Percentiles rank a stretch among this genome's conserved stretches.
These are phyloP conservation scores for Microsporum audouinii DNA, from an alignment of 2,329 filamentous ascomycete species.

Conservation along the genomic window DNA sequence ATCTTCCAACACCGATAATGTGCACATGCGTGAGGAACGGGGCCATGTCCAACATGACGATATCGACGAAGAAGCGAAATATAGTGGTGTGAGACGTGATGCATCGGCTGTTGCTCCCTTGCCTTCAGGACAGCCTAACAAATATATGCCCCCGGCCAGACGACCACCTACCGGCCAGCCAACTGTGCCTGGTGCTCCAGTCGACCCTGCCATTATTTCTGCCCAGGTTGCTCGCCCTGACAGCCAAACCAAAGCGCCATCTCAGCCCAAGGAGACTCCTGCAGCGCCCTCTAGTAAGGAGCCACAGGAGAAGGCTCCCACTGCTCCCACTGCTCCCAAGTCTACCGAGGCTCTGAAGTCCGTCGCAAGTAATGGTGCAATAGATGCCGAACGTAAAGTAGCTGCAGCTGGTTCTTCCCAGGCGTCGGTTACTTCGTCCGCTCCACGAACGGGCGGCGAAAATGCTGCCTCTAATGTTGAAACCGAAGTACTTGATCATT, in stretches of 20 bases:
- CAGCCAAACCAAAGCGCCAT: slow-evolving; percentile 19
- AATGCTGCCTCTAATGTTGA: slow-evolving; percentile 52
- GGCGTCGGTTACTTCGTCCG: slow-evolving; percentile 14
- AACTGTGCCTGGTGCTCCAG: slow-evolving; percentile 62
- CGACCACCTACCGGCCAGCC: slow-evolving; percentile 65
- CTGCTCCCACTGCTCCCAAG: slow-evolving; percentile 14
- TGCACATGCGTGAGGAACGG: slow-evolving; percentile 84
- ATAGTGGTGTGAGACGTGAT: slow-evolving; percentile 81
- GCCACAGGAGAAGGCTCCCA: not conserved
- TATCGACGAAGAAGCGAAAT: slow-evolving; percentile 81
- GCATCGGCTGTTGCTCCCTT: slow-evolving; percentile 52
- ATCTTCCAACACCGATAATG: slow-evolving; percentile 57
- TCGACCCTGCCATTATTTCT: slow-evolving; percentile 84
- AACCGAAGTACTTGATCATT: slow-evolving; percentile 49
- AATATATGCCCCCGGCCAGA: slow-evolving; percentile 83
- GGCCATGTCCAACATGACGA: slow-evolving; percentile 56
- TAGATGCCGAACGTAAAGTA: slow-evolving; percentile 21
- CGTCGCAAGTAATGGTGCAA: slow-evolving; percentile 17
- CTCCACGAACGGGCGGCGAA: slow-evolving; percentile 28
- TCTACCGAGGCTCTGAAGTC: slow-evolving; percentile 15
- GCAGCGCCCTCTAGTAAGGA: slow-evolving; percentile 2
- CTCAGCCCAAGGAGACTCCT: slow-evolving; percentile 20
- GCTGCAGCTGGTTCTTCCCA: slow-evolving; percentile 19
- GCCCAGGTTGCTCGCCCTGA: slow-evolving; percentile 56
- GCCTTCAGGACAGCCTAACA: slow-evolving; percentile 48